Evolutionary conservation across 2,329 filamentous ascomycete genomes (phyloP).

Genomic region (Pestalotiopsis sp.): DNA sequence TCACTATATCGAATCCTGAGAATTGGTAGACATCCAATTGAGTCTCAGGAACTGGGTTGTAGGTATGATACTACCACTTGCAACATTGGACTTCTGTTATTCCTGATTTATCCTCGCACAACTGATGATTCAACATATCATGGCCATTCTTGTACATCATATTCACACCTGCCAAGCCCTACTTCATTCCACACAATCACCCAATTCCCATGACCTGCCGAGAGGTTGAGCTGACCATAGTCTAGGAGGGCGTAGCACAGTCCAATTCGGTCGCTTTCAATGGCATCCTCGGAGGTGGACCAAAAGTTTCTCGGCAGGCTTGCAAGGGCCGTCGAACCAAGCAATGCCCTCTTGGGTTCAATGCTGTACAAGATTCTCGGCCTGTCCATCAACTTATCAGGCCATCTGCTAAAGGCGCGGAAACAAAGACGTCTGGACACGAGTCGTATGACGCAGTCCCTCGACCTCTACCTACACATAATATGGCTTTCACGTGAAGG

Average conservation of each 20-base stretch:
- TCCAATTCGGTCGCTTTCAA: conserved; percentile 38
- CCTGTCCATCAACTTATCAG: conserved; percentile 83
- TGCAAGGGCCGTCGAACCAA: conserved; percentile 75
- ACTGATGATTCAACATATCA: no score
- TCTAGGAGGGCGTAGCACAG: neutral
- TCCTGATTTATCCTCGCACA: no score
- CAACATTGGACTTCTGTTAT: no score
- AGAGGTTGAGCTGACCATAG: neutral
- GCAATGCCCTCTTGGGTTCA: conserved; percentile 77
- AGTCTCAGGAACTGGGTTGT: neutral
- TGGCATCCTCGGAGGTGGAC: conserved; percentile 97
- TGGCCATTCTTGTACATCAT: no score
- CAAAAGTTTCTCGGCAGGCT: conserved; percentile 94
- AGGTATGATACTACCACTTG: neutral
- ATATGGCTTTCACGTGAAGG: conserved; percentile 95
- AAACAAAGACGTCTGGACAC: conserved; percentile 82
- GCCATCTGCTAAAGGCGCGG: conserved; percentile 79
- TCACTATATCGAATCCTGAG: neutral
- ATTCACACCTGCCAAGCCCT: neutral
- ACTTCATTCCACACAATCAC: neutral
- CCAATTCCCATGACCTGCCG: conserved; percentile 18
- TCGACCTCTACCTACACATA: conserved; percentile 85
- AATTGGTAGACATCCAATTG: neutral
- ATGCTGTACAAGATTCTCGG: conserved; percentile 92
- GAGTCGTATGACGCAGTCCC: conserved; percentile 75